Conservation (phyloP, 73 alveolate genomes). For the Tetrahymena elliotti region DNA sequence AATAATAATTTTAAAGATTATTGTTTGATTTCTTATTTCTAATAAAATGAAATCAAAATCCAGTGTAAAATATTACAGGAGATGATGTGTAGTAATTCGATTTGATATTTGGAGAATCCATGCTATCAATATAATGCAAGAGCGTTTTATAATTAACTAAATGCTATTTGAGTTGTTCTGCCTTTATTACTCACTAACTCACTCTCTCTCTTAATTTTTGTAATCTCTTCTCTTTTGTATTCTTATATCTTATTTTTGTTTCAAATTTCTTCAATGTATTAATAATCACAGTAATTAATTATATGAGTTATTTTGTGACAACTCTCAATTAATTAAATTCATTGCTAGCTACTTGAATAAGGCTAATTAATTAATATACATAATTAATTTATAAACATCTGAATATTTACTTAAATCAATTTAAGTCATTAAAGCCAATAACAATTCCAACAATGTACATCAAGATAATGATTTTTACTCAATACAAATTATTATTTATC, state of each 20-base stretch:
- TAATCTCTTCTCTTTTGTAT: background rate
- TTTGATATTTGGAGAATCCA: background rate
- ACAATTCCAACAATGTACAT: background rate
- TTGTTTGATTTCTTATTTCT: background rate
- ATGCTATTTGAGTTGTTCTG: background rate
- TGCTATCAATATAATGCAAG: background rate
- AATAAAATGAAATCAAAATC: no score
- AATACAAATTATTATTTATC: no score
- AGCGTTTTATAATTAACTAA: background rate
- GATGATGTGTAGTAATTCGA: background rate
- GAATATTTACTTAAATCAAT: background rate
- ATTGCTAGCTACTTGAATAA: background rate
- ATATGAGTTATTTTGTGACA: background rate
- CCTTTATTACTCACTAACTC: background rate
- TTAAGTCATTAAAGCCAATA: background rate
- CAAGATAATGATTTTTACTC: background rate
- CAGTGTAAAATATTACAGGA: background rate
- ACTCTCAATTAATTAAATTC: background rate
- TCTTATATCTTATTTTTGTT: background rate
- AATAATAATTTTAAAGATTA: background rate
- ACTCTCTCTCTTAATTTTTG: background rate
- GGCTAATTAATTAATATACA: background rate
- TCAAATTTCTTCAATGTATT: background rate
- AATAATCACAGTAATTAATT: background rate
- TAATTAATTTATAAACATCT: background rate